Conservation (phyloP, 106 monocot species). For the Acorus gramineus region DNA sequence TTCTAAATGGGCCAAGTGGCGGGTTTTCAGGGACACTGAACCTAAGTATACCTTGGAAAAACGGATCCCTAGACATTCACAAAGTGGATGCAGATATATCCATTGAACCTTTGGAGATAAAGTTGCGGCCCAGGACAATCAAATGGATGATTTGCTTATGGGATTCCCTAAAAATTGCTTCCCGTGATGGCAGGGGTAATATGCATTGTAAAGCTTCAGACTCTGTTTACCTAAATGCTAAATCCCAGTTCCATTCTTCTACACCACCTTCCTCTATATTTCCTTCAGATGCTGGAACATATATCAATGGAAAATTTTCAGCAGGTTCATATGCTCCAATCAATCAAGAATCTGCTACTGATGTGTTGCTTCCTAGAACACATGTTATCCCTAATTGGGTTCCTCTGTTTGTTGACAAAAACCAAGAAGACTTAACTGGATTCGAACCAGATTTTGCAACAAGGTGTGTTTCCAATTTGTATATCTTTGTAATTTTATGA, state of each 20-base stretch:
- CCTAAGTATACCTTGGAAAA: constrained; percentile 91
- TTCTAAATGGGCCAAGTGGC: constrained; percentile 48
- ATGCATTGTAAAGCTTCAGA: constrained; percentile 13
- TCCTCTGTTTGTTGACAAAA: constrained; percentile 21
- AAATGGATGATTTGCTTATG: constrained; percentile 46
- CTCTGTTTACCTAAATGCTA: constrained; percentile 8
- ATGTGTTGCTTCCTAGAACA: constrained; percentile 32
- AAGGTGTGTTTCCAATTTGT: constrained; percentile 39
- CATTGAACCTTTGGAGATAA: constrained; percentile 64
- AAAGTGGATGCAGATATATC: constrained; percentile 74
- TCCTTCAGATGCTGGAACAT: constrained; percentile 8
- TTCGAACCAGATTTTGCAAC: constrained; percentile 60
- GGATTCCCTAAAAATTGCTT: constrained; percentile 39
- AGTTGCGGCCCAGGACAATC: constrained; percentile 51
- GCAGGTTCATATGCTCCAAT: constrained; percentile 14
- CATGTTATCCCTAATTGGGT: constrained; percentile 85
- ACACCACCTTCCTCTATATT: constrained; percentile 4
- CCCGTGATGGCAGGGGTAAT: constrained; percentile 13
- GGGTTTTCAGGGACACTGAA: constrained; percentile 79
- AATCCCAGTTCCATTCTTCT: constrained; percentile 3
- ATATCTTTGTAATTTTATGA: too few relatives aligned
- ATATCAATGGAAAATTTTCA: constrained; percentile 7
- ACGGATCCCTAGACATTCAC: constrained; percentile 62
- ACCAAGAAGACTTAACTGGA: constrained; percentile 26
- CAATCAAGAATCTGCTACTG: constrained; percentile 23